Conservation (phyloP, 192 early-diverging fungal species). For the Kickxella alabastrina region DNA sequence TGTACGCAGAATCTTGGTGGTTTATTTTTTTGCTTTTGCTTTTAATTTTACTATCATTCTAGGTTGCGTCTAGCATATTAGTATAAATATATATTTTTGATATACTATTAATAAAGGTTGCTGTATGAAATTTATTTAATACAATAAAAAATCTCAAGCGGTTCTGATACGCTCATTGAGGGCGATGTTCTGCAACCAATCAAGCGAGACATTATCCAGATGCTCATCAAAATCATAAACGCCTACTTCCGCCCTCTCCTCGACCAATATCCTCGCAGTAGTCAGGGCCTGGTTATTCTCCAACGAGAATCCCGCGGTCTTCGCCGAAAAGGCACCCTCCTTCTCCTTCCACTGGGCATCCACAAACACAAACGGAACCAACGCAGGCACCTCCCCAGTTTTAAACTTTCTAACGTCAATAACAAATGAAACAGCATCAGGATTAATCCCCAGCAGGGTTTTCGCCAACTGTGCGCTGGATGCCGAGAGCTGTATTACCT, state of each 20-base stretch:
- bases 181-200: slow-evolving; percentile 48
- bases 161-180: slow-evolving; percentile 41
- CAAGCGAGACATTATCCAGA: slow-evolving; percentile 37
- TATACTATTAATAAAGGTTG: no score
- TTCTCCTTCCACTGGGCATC: slow-evolving; percentile 47
- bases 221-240: slow-evolving; percentile 55
- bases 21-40: no score
- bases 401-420: slow-evolving; percentile 38
- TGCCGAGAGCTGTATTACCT: slow-evolving; percentile 31
- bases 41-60: no score
- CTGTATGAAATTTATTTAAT: no score
- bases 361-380: slow-evolving; percentile 23
- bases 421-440: slow-evolving; percentile 33
- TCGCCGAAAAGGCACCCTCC: slow-evolving; percentile 21
- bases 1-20: no score
- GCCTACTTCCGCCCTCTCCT: slow-evolving; percentile 29
- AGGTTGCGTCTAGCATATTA: no score
- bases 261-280: slow-evolving; percentile 31
- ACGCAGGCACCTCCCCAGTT: slow-evolving; percentile 17
- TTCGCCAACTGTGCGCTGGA: slow-evolving; percentile 34
- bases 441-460: slow-evolving; percentile 13
- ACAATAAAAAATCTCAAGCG: no score
- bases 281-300: slow-evolving; percentile 46
- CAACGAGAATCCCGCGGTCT: slow-evolving; percentile 23
- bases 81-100: no score